Percentiles rank a stretch among this genome's conserved stretches.
These are phyloP conservation scores for Candida tropicalis DNA, from an alignment of 1,139 yeast genomes.

Conservation along the genomic window DNA sequence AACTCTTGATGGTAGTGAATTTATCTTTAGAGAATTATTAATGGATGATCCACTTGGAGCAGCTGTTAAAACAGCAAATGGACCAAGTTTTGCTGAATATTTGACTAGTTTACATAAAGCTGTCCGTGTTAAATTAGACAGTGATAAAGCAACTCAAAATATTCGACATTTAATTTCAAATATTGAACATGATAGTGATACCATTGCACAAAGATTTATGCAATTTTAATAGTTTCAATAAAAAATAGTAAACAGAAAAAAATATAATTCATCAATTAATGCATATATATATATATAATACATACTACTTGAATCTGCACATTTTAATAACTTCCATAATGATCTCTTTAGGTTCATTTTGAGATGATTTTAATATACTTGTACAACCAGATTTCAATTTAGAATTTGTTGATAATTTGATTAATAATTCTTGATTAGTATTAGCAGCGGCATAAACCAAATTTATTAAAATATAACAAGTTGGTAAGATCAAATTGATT, in stretches of 20 bases:
- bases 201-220: slow-evolving; percentile 43
- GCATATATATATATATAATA: neutral
- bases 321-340: slow-evolving; percentile 24
- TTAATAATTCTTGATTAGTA: slow-evolving; percentile 11
- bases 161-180: slow-evolving; percentile 32
- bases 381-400: slow-evolving; percentile 24
- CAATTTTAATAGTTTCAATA: slow-evolving; percentile 37
- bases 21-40: slow-evolving; percentile 58
- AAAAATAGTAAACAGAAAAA: no score
- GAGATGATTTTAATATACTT: slow-evolving; percentile 15
- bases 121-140: slow-evolving; percentile 56
- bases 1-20: slow-evolving; percentile 63
- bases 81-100: slow-evolving; percentile 62
- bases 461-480: slow-evolving; percentile 35
- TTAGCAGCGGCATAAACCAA: slow-evolving; percentile 29
- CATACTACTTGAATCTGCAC: slow-evolving; percentile 16
- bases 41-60: slow-evolving; percentile 65
- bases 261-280: neutral
- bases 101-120: slow-evolving; percentile 62
- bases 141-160: slow-evolving; percentile 38
- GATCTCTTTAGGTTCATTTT: slow-evolving; percentile 22
- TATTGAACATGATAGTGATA: slow-evolving; percentile 31
- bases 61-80: slow-evolving; percentile 34
- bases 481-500: slow-evolving; percentile 37
- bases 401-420: slow-evolving; percentile 16